phyloP scores from a whole-genome alignment of 2,329 filamentous ascomycete species.

The Dothistroma pini region DNA sequence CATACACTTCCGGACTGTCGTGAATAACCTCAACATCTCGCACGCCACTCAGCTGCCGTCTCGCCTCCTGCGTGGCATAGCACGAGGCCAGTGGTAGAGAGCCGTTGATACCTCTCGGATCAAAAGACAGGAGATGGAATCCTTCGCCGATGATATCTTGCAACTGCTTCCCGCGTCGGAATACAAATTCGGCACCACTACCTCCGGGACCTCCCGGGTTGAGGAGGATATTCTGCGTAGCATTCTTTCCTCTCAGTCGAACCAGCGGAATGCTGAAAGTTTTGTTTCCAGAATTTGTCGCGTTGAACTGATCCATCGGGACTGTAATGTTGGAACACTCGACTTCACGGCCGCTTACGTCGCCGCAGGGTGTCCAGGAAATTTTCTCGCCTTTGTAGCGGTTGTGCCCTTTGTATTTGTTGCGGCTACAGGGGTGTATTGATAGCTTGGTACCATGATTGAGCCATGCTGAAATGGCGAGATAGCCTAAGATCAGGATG shows the following conservation, averaged over 20 bases:
- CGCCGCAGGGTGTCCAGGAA: slow-evolving; percentile 19
- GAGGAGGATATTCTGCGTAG: slow-evolving; percentile 13
- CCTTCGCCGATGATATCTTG: slow-evolving; percentile 23
- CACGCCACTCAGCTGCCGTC: slow-evolving; percentile 10
- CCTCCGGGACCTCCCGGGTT: slow-evolving; percentile 25
- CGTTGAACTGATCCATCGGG: slow-evolving; percentile 25
- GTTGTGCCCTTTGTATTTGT: not conserved
- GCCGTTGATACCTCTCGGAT: slow-evolving; percentile 23
- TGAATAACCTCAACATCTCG: slow-evolving; percentile 18
- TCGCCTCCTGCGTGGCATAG: slow-evolving; percentile 17
- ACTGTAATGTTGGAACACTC: slow-evolving; percentile 21
- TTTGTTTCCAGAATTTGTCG: slow-evolving; percentile 21
- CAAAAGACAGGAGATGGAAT: slow-evolving; percentile 24
- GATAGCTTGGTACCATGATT: not conserved
- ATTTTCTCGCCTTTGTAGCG: slow-evolving; percentile 22
- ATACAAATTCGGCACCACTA: slow-evolving; percentile 21
- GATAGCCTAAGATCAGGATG: not conserved
- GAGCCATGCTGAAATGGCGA: not conserved
- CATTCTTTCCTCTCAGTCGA: slow-evolving; percentile 17
- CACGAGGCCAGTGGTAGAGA: slow-evolving; percentile 20
- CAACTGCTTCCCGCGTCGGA: slow-evolving; percentile 22
- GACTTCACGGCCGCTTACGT: slow-evolving; percentile 18
- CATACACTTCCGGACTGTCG: slow-evolving; percentile 22
- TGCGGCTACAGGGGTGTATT: not conserved
- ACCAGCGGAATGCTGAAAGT: slow-evolving; percentile 24